A percentile compares a stretch with the other conserved stretches of the same genome.
phyloP scores from a whole-genome alignment of 2,329 filamentous ascomycete species.

The Lecanoromycetidae sp. region DNA sequence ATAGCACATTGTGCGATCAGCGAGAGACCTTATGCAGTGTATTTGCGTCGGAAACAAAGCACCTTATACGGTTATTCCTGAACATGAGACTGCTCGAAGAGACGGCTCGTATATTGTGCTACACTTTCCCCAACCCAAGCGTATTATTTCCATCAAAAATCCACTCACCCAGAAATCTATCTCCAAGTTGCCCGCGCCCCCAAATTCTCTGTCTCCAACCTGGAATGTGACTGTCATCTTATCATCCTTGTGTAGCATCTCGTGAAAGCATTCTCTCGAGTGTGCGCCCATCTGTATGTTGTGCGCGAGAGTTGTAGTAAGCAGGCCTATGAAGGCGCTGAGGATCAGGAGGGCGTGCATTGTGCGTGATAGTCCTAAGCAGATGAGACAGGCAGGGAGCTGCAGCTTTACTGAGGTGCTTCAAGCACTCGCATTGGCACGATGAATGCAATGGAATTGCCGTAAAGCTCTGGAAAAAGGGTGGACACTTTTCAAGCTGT shows the following conservation, averaged over 20 bases:
- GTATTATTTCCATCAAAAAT: background rate
- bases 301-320: slow-evolving; percentile 63
- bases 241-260: slow-evolving; percentile 82
- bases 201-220: slow-evolving; percentile 92
- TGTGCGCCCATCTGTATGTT: slow-evolving; percentile 93
- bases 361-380: slow-evolving; percentile 15
- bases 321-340: slow-evolving; percentile 37
- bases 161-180: slow-evolving; percentile 86
- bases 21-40: background rate
- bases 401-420: too few species aligned
- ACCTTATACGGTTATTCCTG: too few species aligned
- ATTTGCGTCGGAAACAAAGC: too few species aligned
- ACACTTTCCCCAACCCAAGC: background rate
- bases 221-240: slow-evolving; percentile 98
- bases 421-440: too few species aligned
- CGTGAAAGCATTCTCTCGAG: slow-evolving; percentile 95
- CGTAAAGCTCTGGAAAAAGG: too few species aligned
- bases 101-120: too few species aligned
- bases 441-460: too few species aligned
- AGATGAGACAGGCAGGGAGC: background rate
- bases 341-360: slow-evolving; percentile 28
- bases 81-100: too few species aligned
- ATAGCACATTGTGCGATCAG: background rate
- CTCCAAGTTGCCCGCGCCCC: slow-evolving; percentile 83
- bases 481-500: too few species aligned